Conservation (phyloP, 1,284 basidiomycete species). For the Pisolithus thermaeus region DNA sequence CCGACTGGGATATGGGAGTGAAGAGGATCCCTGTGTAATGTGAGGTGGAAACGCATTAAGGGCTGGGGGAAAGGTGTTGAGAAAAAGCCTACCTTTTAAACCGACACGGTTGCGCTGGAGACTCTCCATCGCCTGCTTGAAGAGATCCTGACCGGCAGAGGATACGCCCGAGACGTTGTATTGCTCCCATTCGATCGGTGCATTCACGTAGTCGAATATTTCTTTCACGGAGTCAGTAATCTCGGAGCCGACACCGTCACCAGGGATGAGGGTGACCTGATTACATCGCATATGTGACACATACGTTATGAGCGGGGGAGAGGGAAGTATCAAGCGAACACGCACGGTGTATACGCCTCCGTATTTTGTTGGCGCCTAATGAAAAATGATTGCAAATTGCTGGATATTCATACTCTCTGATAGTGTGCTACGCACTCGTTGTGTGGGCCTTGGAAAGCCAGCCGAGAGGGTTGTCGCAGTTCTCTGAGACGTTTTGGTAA, state of each 20-base stretch:
- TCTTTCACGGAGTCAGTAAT: constrained; percentile 99
- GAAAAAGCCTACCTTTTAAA: constrained; percentile 72
- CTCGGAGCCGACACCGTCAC: constrained; percentile 96
- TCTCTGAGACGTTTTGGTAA: constrained; percentile 39
- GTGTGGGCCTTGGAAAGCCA: constrained; percentile 70
- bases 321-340: constrained; percentile 21
- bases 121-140: constrained; percentile 97
- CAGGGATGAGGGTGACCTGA: constrained; percentile 90
- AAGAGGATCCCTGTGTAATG: constrained; percentile 82
- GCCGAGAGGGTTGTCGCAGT: constrained; percentile 77
- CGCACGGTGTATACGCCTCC: constrained; percentile 87
- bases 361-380: constrained; percentile 86
- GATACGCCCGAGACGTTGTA: constrained; percentile 98
- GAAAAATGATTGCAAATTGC: constrained; percentile 9
- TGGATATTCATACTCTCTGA: neutral
- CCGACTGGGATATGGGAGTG: constrained; percentile 94
- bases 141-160: constrained; percentile 88
- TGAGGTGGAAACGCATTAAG: neutral
- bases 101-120: constrained; percentile 97
- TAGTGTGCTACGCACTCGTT: constrained; percentile 46
- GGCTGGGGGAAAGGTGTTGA: neutral
- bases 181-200: constrained; percentile 99
- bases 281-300: neutral
- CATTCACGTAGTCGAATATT: constrained; percentile 96
- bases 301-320: constrained; percentile 10